These are phyloP conservation scores for Penstemon newberryi DNA, from an alignment of 257 asterid genomes.

Conservation along the genomic window DNA sequence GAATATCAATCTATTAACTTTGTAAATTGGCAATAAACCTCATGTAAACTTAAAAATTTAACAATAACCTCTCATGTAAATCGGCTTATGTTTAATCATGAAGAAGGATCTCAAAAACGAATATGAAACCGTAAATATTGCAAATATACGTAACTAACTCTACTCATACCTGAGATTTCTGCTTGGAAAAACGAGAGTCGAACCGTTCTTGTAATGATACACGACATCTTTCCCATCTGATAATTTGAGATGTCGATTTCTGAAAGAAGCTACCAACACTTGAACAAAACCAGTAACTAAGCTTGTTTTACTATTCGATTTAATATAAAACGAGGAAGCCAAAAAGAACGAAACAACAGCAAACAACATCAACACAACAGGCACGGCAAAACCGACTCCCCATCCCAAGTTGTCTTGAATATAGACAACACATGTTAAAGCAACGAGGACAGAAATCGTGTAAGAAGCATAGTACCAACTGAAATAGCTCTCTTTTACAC, in stretches of 20 bases:
- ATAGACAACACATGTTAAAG: slow-evolving; percentile 56
- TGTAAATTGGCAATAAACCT: no score
- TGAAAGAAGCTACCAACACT: slow-evolving; percentile 51
- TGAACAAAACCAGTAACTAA: slow-evolving; percentile 44
- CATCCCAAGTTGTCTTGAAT: slow-evolving; percentile 68
- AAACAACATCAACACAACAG: slow-evolving; percentile 54
- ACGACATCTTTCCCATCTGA: no score
- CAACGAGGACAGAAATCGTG: slow-evolving; percentile 45
- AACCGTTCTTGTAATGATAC: no score
- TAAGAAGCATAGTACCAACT: slow-evolving; percentile 67
- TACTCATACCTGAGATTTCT: no score
- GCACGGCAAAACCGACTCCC: slow-evolving; percentile 66
- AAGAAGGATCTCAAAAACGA: no score
- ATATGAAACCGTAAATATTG: no score
- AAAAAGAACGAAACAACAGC: slow-evolving; percentile 48
- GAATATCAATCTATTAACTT: no score
- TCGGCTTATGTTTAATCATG: no score
- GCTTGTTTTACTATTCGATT: slow-evolving; percentile 36
- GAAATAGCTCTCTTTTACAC: slow-evolving; percentile 53
- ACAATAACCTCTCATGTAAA: no score
- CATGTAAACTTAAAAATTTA: no score
- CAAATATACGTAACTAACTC: no score
- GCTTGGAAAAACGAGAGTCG: no score
- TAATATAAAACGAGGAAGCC: slow-evolving; percentile 53
- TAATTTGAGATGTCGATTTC: slow-evolving; percentile 39